Evolutionary conservation across 441 rosid species (phyloP).

Genomic region (Aleurites moluccanus): DNA sequence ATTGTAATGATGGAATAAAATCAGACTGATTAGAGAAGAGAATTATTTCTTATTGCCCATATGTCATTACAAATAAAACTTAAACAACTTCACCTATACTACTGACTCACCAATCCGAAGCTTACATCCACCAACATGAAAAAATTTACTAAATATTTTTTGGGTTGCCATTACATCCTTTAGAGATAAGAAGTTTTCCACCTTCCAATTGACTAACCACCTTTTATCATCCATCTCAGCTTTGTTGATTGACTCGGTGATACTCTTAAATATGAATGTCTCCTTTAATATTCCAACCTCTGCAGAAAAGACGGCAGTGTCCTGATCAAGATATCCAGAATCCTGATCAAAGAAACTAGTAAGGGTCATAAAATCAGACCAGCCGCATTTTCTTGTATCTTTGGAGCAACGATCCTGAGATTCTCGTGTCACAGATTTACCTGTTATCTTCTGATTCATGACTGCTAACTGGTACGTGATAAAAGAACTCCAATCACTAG

Average conservation of each 20-base stretch:
- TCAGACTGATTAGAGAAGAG: too few species aligned
- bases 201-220: constrained; percentile 97
- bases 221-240: constrained; percentile 51
- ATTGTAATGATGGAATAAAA: neutral
- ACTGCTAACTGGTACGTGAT: constrained; percentile 75
- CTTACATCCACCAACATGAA: constrained; percentile 98
- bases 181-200: constrained; percentile 93
- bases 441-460: constrained; percentile 67
- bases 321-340: constrained; percentile 82
- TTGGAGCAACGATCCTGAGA: constrained; percentile 84
- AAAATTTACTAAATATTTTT: constrained; percentile 43
- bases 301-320: constrained; percentile 66
- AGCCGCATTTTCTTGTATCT: constrained; percentile 90
- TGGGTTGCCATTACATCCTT: constrained; percentile 94
- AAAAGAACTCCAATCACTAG: constrained; percentile 75
- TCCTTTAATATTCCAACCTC: constrained; percentile 45
- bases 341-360: constrained; percentile 85
- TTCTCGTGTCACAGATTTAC: constrained; percentile 71
- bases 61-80: neutral
- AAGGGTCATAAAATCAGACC: constrained; percentile 90
- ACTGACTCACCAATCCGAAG: constrained; percentile 86
- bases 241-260: constrained; percentile 31
- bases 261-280: constrained; percentile 60
- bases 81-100: too few species aligned
- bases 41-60: too few species aligned